phyloP scores from a whole-genome alignment of 1,284 basidiomycete species.

The Heterobasidion annosum region DNA sequence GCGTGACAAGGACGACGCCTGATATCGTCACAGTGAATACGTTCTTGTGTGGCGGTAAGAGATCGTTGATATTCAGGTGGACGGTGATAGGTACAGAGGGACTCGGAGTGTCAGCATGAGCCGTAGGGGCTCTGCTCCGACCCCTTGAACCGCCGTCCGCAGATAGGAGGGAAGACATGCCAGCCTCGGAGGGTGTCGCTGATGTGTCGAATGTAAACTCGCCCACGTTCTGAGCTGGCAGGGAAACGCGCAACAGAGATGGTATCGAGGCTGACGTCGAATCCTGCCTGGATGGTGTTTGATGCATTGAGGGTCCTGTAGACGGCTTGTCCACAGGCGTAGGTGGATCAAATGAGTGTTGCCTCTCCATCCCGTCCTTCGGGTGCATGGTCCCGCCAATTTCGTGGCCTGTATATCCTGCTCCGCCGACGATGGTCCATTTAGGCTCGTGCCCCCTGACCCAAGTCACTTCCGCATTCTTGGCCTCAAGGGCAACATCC shows the following conservation, averaged over 20 bases:
- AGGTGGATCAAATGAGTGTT: slow-evolving; percentile 11
- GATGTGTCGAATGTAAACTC: slow-evolving; percentile 70
- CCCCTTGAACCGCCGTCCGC: slow-evolving; percentile 20
- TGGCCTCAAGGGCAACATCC: slow-evolving; percentile 60
- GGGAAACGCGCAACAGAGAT: slow-evolving; percentile 62
- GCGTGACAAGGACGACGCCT: slow-evolving; percentile 53
- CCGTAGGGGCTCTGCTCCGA: slow-evolving; percentile 19
- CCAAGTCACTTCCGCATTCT: slow-evolving; percentile 62
- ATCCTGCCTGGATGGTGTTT: slow-evolving; percentile 21
- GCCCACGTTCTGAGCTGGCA: slow-evolving; percentile 49
- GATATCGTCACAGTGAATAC: slow-evolving; percentile 55
- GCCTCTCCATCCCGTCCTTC: neutral
- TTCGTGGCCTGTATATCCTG: slow-evolving; percentile 51
- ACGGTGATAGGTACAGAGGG: slow-evolving; percentile 56
- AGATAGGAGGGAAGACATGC: slow-evolving; percentile 31
- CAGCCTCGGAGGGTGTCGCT: slow-evolving; percentile 36
- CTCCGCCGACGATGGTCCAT: slow-evolving; percentile 56
- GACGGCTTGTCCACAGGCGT: slow-evolving; percentile 2
- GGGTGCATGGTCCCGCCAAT: slow-evolving; percentile 6
- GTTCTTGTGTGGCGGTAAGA: slow-evolving; percentile 54
- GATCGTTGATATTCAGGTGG: slow-evolving; percentile 71
- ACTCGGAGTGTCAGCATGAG: neutral
- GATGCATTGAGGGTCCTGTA: slow-evolving; percentile 10
- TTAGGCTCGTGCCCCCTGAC: slow-evolving; percentile 33
- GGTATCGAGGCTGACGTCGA: slow-evolving; percentile 31